phyloP scores from a whole-genome alignment of 2,329 filamentous ascomycete species.

The Nemania bipapillata region DNA sequence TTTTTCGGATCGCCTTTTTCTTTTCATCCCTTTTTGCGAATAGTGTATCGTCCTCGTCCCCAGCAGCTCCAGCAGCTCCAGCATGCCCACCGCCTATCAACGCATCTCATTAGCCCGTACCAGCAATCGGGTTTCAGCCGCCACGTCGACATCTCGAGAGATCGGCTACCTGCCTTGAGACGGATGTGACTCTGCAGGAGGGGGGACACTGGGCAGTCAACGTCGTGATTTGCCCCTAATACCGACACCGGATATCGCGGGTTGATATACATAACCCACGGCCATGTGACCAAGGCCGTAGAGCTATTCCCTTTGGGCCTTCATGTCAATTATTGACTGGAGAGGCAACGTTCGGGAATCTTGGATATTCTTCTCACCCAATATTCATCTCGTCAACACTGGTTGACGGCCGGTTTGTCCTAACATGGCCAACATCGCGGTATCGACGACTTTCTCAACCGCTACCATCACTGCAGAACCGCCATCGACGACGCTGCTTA shows the following conservation, averaged over 20 bases:
- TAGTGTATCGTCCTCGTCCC: not conserved
- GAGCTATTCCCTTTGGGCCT: not conserved
- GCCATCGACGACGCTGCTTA: not conserved
- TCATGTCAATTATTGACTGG: not conserved
- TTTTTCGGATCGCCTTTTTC: conserved; percentile 4
- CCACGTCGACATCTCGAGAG: not conserved
- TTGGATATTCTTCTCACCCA: not conserved
- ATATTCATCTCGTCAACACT: not conserved
- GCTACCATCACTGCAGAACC: conserved; percentile 3
- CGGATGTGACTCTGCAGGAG: conserved; percentile 5
- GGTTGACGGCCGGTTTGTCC: not conserved
- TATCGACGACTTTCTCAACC: conserved; percentile 9
- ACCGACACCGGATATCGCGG: not conserved
- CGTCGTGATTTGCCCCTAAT: not conserved
- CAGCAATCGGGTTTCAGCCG: conserved; percentile 13
- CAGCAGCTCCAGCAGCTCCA: too few relatives aligned
- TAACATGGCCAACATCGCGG: conserved; percentile 4
- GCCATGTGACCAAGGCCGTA: not conserved
- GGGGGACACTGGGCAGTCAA: not conserved
- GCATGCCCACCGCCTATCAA: not conserved
- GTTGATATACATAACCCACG: not conserved
- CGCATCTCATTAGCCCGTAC: conserved; percentile 1
- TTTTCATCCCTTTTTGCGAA: not conserved
- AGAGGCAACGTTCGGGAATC: not conserved
- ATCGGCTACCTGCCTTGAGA: conserved; percentile 7